Evolutionary conservation across 768 basidiomycete genomes (phyloP).

Genomic region (Collybia sp.): DNA sequence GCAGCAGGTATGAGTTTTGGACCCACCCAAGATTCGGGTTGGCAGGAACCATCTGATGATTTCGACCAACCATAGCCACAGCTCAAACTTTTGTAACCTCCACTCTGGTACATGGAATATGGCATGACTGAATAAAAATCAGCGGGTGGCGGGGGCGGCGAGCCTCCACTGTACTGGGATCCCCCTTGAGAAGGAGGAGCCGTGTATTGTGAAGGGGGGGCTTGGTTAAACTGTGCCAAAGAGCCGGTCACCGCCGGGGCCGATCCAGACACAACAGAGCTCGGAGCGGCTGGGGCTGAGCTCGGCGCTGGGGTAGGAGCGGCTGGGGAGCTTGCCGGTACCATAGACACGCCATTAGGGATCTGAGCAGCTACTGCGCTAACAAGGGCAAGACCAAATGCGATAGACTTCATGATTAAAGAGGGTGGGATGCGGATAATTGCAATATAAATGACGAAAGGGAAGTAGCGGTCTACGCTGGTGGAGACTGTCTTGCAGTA

Average conservation of each 20-base stretch:
- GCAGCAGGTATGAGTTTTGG: not conserved
- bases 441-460: slow-evolving; percentile 27
- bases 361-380: slow-evolving; percentile 55
- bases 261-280: slow-evolving; percentile 13
- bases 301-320: slow-evolving; percentile 7
- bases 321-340: slow-evolving; percentile 22
- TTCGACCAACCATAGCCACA: slow-evolving; percentile 73
- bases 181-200: slow-evolving; percentile 24
- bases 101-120: slow-evolving; percentile 53
- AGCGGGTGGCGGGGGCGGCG: slow-evolving; percentile 21
- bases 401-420: slow-evolving; percentile 60
- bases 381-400: slow-evolving; percentile 55
- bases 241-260: slow-evolving; percentile 16
- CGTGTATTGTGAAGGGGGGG: slow-evolving; percentile 19
- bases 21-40: slow-evolving; percentile 55
- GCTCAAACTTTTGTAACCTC: slow-evolving; percentile 60
- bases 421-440: slow-evolving; percentile 40
- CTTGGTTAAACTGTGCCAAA: slow-evolving; percentile 5
- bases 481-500: slow-evolving; percentile 65
- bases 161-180: no score
- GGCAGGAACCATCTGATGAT: slow-evolving; percentile 50
- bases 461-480: slow-evolving; percentile 70
- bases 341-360: slow-evolving; percentile 40
- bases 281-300: slow-evolving; percentile 10
- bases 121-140: slow-evolving; percentile 48